Evolutionary conservation across 106 monocot species (phyloP), one percentile per base, ranked within the genome.

Genomic region (Ottelia alismoides): DNA sequence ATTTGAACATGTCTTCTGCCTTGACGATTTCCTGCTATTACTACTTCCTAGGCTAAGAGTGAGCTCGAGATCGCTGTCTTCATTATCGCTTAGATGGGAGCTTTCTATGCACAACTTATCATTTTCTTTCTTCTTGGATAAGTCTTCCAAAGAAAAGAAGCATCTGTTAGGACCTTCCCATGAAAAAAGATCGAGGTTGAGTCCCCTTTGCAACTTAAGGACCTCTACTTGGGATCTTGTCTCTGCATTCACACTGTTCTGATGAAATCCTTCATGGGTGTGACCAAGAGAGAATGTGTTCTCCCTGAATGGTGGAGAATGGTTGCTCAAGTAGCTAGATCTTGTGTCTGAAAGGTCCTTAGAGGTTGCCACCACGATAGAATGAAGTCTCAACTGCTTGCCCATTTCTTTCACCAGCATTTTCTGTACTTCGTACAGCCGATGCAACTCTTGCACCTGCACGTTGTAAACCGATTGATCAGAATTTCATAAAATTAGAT

Each of bases 371-470:
- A 1, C 28, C 27, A 30, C 11, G 21, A 40, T 16, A 20, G 63
- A 35, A 2, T 50, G 63, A 25, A 50, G n/a, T 35, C 61, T 69
- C 10, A 30, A 11, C 30, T 65, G 53, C 48, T 64, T 72, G 19
- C 53, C 31, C 54, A 60, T 6, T 27, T 78, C 69, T 24, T 53
- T 23, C 81, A 72, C 78, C 52, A 81, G 61, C 25, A 32, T 49
- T 46, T 72, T 87, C 53, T 87, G 87, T 17, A 71, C 67, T 69
- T 60, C 27, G 51, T 87, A 87, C 12, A 81, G 53, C 29, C 58
- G 55, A 64, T 81, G 81, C 51, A 87, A 78, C 48, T 87, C 81
- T 2, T 31, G 49, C 6, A 81, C 81, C 81, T 81, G 69, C 27
- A 23, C n/a, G n/a, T n/a, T n/a, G n/a, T n/a, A n/a, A n/a, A n/a